phyloP scores from a whole-genome alignment of 2,329 filamentous ascomycete genomes.

The Monosporascus sp. region DNA sequence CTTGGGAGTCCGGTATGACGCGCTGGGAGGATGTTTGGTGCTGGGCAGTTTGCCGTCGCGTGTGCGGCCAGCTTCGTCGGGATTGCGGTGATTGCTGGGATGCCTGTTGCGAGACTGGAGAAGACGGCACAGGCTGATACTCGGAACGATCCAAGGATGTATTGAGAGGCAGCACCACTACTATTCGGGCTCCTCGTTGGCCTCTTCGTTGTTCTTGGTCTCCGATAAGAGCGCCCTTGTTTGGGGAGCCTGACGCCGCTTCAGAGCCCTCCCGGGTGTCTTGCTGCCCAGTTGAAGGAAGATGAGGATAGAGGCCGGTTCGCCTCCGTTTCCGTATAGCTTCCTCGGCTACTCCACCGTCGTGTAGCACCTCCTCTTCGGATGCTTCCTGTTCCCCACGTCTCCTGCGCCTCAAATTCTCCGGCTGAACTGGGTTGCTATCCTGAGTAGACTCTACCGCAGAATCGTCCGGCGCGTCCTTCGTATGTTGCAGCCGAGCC shows the following conservation, averaged over 20 bases:
- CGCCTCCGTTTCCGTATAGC: conserved; percentile 2
- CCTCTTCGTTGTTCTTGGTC: not conserved
- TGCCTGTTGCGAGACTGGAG: conserved; percentile 4
- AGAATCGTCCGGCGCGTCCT: not conserved
- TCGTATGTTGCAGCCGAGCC: not conserved
- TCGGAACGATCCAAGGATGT: conserved; percentile 13
- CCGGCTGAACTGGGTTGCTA: conserved; percentile 5
- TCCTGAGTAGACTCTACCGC: conserved; percentile 7
- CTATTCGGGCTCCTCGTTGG: conserved; percentile 5
- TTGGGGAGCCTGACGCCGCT: not conserved
- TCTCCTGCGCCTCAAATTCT: conserved; percentile 1
- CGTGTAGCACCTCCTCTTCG: not conserved
- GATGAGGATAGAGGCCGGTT: not conserved
- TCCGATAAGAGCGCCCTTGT: not conserved
- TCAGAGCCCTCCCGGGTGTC: not conserved
- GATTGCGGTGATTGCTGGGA: conserved; percentile 10
- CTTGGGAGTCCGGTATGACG: conserved; percentile 28
- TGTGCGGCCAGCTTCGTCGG: not conserved
- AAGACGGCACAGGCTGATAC: conserved; percentile 10
- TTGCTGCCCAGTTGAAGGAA: not conserved
- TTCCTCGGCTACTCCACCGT: conserved; percentile 1
- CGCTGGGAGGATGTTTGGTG: conserved; percentile 8
- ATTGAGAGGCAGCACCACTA: conserved; percentile 13
- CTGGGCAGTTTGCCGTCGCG: conserved; percentile 1
- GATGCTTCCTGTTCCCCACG: conserved; percentile 1